phyloP scores from a whole-genome alignment of 2,329 filamentous ascomycete species.

The Curvularia hawaiiensis region DNA sequence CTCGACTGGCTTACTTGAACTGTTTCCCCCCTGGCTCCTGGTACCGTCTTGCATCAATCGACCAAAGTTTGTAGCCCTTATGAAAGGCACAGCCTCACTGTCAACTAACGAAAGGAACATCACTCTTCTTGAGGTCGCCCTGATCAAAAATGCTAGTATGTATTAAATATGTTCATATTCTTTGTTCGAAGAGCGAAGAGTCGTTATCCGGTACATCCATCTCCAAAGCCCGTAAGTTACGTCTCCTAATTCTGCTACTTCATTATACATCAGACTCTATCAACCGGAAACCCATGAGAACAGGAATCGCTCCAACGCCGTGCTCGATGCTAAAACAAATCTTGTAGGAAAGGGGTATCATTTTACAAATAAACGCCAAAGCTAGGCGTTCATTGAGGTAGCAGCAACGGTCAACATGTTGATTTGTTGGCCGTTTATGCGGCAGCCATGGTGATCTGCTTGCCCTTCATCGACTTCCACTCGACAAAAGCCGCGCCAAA shows the following conservation, averaged over 20 bases:
- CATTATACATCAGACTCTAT: background rate
- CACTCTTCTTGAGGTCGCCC: background rate
- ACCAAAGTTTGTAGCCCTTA: background rate
- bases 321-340: background rate
- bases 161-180: background rate
- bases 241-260: background rate
- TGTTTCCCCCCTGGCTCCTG: background rate
- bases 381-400: background rate
- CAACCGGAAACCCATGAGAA: background rate
- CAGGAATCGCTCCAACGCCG: background rate
- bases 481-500: constrained; percentile 63
- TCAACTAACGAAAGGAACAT: background rate
- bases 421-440: constrained; percentile 19
- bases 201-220: constrained; percentile 1
- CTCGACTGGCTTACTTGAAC: background rate
- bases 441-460: constrained; percentile 49
- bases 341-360: constrained; percentile 11
- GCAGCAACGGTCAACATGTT: background rate
- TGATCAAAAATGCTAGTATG: background rate
- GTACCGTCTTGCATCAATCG: background rate
- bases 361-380: background rate
- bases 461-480: constrained; percentile 71
- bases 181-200: constrained; percentile 13
- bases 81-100: background rate
- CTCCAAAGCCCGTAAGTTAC: background rate